These are phyloP conservation scores for Suaeda aralocaspica DNA, from an alignment of 148 eudicot species.

Conservation along the genomic window DNA sequence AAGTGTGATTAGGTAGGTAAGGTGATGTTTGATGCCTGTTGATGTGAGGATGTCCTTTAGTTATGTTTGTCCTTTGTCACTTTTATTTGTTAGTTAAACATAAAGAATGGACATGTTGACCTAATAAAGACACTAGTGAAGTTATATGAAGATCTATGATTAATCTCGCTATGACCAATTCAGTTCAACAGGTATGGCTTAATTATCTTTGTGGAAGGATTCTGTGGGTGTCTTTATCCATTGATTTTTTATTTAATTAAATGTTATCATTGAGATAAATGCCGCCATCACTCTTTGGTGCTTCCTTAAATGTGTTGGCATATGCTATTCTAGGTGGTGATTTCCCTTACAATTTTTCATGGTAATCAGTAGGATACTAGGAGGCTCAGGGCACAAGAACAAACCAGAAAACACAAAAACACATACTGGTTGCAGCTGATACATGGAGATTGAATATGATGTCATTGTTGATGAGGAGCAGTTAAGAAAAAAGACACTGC, in stretches of 20 bases:
- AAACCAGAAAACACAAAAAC: too few relatives aligned
- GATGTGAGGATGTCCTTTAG: background rate
- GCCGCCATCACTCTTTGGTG: background rate
- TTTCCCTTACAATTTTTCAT: background rate
- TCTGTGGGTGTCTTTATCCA: background rate
- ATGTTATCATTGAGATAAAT: background rate
- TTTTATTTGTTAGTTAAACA: too few relatives aligned
- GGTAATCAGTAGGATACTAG: too few relatives aligned
- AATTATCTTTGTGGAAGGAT: background rate
- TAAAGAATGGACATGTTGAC: too few relatives aligned
- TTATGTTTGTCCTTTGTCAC: background rate
- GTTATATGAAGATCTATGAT: too few relatives aligned
- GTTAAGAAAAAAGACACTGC: conserved; percentile 61
- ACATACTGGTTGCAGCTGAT: conserved; percentile 55
- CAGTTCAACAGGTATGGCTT: background rate
- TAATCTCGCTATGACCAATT: background rate
- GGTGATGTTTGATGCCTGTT: background rate
- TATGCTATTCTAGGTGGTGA: background rate
- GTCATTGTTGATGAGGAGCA: conserved; percentile 46
- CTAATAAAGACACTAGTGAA: too few relatives aligned
- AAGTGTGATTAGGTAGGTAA: too few relatives aligned
- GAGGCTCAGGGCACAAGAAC: background rate
- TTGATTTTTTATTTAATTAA: background rate
- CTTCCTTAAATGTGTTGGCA: background rate
- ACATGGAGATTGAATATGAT: conserved; percentile 54